These are phyloP conservation scores for Pseudogymnoascus sp. DNA, from an alignment of 2,329 filamentous ascomycete species.

Conservation along the genomic window DNA sequence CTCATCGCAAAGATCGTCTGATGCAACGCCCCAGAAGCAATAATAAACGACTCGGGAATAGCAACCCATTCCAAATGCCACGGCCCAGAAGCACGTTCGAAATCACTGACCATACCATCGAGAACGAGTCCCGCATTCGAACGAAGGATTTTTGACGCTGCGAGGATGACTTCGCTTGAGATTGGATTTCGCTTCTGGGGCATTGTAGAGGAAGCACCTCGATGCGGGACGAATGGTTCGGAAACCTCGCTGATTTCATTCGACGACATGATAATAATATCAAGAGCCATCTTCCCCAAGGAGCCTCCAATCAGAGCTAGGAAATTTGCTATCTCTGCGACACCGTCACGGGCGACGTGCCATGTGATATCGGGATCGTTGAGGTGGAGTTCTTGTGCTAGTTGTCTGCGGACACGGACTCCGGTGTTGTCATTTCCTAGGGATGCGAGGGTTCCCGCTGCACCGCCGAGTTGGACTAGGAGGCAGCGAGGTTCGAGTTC, in stretches of 20 bases:
- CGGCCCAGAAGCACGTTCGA: conserved; percentile 47
- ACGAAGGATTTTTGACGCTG: conserved; percentile 19
- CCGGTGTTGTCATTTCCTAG: conserved; percentile 38
- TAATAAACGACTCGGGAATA: conserved; percentile 44
- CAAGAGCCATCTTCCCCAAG: conserved; percentile 43
- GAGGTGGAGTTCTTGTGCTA: conserved; percentile 38
- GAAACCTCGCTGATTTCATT: conserved; percentile 42
- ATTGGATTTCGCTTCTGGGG: conserved; percentile 46
- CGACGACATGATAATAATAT: conserved; percentile 46
- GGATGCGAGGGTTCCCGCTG: conserved; percentile 44
- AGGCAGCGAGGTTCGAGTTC: conserved; percentile 36
- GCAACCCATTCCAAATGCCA: conserved; percentile 53
- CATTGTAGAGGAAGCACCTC: conserved; percentile 45
- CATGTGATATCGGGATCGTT: conserved; percentile 42
- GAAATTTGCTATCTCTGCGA: conserved; percentile 43
- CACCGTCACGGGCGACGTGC: conserved; percentile 43
- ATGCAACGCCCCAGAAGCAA: conserved; percentile 42
- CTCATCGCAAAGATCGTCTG: conserved; percentile 45
- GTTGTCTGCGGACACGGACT: conserved; percentile 36
- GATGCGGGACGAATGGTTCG: conserved; percentile 43
- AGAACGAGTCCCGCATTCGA: conserved; percentile 43
- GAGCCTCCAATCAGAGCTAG: conserved; percentile 42
- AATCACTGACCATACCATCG: conserved; percentile 49
- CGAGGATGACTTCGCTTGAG: conserved; percentile 27
- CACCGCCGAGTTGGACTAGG: conserved; percentile 45